phyloP scores from a whole-genome alignment of 306 rosid species.

The Quercus berberidifolia region DNA sequence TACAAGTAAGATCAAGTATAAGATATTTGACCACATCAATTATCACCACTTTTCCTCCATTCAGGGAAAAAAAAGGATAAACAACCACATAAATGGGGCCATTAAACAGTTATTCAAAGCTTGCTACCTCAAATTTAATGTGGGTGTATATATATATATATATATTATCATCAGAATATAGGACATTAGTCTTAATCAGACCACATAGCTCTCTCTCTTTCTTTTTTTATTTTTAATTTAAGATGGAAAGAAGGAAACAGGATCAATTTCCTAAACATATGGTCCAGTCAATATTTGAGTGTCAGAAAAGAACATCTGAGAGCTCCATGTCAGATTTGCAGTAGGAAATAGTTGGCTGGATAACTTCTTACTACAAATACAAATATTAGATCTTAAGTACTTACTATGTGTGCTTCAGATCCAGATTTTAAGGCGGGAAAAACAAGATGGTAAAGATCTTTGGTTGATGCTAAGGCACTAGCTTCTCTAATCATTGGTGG shows the following conservation, averaged over 20 bases:
- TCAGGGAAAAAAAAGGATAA: no score
- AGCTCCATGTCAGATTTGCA: not conserved
- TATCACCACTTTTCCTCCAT: no score
- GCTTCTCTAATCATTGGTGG: conserved; percentile 82
- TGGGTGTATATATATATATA: no score
- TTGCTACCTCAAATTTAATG: no score
- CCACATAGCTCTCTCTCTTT: not conserved
- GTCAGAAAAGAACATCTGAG: not conserved
- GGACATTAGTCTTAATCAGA: not conserved
- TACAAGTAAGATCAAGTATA: no score
- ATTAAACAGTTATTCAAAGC: no score
- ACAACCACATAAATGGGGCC: no score
- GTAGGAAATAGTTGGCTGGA: not conserved
- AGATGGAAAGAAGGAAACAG: not conserved
- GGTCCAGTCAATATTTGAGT: not conserved
- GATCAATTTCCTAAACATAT: not conserved
- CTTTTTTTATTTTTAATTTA: no score
- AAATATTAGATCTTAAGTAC: conserved; percentile 23
- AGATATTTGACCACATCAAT: no score
- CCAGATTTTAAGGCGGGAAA: conserved; percentile 93
- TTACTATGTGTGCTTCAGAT: conserved; percentile 81
- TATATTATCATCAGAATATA: no score
- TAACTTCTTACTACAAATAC: not conserved
- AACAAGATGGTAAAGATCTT: conserved; percentile 88
- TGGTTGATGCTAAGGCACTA: conserved; percentile 54